Conservation (phyloP, 2,329 filamentous ascomycete genomes). For the Aotearoamyces nothofagi region DNA sequence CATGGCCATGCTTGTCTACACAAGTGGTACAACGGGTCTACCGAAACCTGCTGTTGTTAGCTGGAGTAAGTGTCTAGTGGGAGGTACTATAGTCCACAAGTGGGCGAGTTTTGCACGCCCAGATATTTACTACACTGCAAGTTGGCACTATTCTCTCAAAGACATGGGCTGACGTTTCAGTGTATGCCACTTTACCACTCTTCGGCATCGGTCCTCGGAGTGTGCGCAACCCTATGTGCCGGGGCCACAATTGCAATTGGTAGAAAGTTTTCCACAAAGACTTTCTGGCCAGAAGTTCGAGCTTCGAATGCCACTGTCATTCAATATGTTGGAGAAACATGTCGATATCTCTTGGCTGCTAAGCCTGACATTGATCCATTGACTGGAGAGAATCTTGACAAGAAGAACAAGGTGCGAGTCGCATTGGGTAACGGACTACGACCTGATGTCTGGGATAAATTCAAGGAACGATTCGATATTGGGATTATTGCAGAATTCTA, state of each 20-base stretch:
- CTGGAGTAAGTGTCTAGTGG: constrained; percentile 50
- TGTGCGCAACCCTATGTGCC: constrained; percentile 40
- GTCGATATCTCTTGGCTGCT: constrained; percentile 63
- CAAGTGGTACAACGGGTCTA: constrained; percentile 71
- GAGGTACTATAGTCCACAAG: constrained; percentile 32
- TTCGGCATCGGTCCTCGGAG: constrained; percentile 57
- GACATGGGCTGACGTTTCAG: constrained; percentile 23
- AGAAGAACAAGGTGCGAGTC: constrained; percentile 53
- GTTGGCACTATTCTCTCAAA: constrained; percentile 9
- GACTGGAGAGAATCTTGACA: constrained; percentile 56
- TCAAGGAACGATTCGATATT: constrained; percentile 69
- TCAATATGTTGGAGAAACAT: constrained; percentile 81
- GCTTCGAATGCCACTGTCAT: constrained; percentile 56
- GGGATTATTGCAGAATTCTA: constrained; percentile 68
- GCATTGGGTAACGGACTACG: constrained; percentile 78
- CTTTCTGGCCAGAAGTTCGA: constrained; percentile 66
- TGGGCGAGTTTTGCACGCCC: constrained; percentile 42
- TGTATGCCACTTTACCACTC: constrained; percentile 86
- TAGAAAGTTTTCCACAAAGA: constrained; percentile 61
- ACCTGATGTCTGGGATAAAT: constrained; percentile 72
- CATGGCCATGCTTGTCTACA: constrained; percentile 67
- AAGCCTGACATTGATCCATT: constrained; percentile 42
- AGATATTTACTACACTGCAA: constrained; percentile 64
- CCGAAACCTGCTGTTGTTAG: constrained; percentile 67
- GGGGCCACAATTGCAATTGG: constrained; percentile 58